A percentile compares a stretch with the other conserved stretches of the same genome.
phyloP scores from a whole-genome alignment of 2,329 filamentous ascomycete species.

The Aspergillus sergii region DNA sequence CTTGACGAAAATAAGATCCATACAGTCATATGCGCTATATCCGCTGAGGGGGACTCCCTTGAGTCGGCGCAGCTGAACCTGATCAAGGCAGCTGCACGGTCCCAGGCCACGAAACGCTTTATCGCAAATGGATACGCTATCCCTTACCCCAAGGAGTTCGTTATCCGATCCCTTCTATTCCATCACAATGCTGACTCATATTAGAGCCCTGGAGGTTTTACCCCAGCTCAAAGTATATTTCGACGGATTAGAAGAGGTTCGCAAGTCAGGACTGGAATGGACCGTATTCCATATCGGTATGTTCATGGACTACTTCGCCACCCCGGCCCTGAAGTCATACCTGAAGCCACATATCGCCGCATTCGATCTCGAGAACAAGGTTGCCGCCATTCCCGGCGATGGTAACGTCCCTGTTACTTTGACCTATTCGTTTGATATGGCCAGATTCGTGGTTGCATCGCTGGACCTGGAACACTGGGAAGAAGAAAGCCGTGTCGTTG shows the following conservation, averaged over 20 bases:
- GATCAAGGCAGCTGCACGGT: constrained; percentile 21
- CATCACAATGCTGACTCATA: not conserved
- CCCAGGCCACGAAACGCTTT: constrained; percentile 19
- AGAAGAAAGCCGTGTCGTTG: constrained; percentile 20
- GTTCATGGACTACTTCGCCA: constrained; percentile 16
- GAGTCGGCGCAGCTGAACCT: constrained; percentile 19
- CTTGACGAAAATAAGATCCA: constrained; percentile 26
- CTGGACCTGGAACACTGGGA: constrained; percentile 23
- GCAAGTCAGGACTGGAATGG: constrained; percentile 17
- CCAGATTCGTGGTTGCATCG: constrained; percentile 20
- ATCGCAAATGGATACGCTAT: constrained; percentile 25
- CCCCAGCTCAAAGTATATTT: constrained; percentile 14
- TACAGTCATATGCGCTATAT: constrained; percentile 26
- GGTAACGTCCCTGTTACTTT: constrained; percentile 22
- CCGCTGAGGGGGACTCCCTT: constrained; percentile 6
- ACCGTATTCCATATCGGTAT: constrained; percentile 18
- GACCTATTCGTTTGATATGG: constrained; percentile 30
- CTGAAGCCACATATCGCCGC: constrained; percentile 17
- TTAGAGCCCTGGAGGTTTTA: not conserved
- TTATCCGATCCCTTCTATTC: not conserved
- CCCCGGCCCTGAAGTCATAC: constrained; percentile 21
- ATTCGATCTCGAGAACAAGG: constrained; percentile 21
- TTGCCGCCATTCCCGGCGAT: constrained; percentile 26
- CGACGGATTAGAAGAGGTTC: constrained; percentile 3
- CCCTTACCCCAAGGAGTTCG: constrained; percentile 14